A percentile compares a stretch with the other conserved stretches of the same genome.
These are phyloP conservation scores for Strigomonas culicis DNA, from an alignment of 208 protist genomes.

Conservation along the genomic window DNA sequence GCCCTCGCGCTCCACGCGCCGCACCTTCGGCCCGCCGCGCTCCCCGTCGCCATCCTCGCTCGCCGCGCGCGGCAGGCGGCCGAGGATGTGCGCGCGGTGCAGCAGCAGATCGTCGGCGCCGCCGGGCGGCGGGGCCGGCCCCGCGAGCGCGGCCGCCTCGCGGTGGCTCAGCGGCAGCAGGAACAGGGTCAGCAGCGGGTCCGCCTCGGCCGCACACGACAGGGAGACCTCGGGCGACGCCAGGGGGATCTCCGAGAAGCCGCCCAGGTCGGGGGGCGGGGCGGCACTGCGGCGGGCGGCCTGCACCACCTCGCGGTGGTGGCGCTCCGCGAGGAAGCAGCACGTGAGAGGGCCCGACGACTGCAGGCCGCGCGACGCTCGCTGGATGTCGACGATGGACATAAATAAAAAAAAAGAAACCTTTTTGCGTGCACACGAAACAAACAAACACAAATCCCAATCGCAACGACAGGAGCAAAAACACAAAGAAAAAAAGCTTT, in stretches of 20 bases:
- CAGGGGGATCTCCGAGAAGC: not conserved
- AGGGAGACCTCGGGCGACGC: not conserved
- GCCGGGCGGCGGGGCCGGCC: too few species aligned
- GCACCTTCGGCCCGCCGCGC: too few species aligned
- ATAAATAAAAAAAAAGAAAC: too few species aligned
- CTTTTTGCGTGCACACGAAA: not conserved
- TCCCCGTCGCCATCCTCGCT: too few species aligned
- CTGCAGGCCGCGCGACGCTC: not conserved
- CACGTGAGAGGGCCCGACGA: not conserved
- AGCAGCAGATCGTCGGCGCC: not conserved
- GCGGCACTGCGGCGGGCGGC: too few species aligned
- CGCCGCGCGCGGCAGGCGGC: too few species aligned
- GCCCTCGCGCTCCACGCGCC: too few species aligned
- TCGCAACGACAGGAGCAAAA: not conserved
- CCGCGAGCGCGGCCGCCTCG: not conserved
- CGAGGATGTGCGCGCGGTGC: too few species aligned
- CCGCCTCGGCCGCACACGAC: not conserved
- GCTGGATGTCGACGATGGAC: too few species aligned
- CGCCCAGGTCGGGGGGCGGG: too few species aligned
- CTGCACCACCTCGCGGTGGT: too few species aligned
- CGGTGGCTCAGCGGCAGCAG: not conserved
- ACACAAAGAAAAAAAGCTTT: slow-evolving; percentile 6
- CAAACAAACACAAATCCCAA: not conserved
- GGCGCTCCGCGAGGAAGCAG: not conserved
- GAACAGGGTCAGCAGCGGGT: not conserved